phyloP scores from a whole-genome alignment of 2,329 filamentous ascomycete species.

The Botryosphaeria agaves region DNA sequence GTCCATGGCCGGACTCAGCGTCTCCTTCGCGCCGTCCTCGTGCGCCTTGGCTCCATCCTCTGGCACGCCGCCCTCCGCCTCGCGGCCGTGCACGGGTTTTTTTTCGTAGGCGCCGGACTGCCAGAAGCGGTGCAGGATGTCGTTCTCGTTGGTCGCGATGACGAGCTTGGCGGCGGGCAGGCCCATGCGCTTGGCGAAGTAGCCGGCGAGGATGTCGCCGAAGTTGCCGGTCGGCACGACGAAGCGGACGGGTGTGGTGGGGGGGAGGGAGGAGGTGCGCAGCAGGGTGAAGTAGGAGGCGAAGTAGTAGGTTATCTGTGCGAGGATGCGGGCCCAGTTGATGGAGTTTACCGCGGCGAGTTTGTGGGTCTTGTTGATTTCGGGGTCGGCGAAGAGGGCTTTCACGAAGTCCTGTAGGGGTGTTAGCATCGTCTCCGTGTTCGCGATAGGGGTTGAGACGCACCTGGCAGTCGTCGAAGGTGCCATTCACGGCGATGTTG shows the following conservation, averaged over 20 bases:
- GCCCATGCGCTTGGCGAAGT: constrained; percentile 83
- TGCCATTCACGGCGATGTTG: constrained; percentile 76
- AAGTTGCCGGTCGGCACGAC: constrained; percentile 95
- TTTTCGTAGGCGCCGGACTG: constrained; percentile 82
- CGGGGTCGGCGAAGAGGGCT: constrained; percentile 70
- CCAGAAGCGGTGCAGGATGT: constrained; percentile 93
- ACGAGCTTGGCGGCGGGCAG: constrained; percentile 76
- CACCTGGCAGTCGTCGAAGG: constrained; percentile 90
- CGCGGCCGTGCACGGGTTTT: constrained; percentile 42
- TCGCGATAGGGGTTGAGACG: no score
- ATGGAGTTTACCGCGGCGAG: constrained; percentile 93
- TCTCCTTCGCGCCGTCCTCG: constrained; percentile 67
- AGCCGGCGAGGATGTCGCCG: constrained; percentile 83
- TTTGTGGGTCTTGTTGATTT: constrained; percentile 66
- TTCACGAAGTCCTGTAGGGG: constrained; percentile 86
- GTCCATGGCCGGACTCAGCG: constrained; percentile 90
- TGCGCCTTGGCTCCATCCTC: constrained; percentile 45
- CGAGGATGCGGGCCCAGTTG: constrained; percentile 88
- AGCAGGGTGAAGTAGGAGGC: constrained; percentile 76
- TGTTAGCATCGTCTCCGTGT: no score
- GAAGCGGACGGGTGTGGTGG: constrained; percentile 55
- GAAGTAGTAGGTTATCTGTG: constrained; percentile 96
- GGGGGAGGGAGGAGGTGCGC: constrained; percentile 39
- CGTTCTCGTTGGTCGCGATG: constrained; percentile 92
- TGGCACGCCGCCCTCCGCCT: constrained; percentile 36